Percentiles rank a stretch among this genome's conserved stretches.
Evolutionary conservation across 2,329 filamentous ascomycete species (phyloP).

Genomic region (Microdochium paspali): DNA sequence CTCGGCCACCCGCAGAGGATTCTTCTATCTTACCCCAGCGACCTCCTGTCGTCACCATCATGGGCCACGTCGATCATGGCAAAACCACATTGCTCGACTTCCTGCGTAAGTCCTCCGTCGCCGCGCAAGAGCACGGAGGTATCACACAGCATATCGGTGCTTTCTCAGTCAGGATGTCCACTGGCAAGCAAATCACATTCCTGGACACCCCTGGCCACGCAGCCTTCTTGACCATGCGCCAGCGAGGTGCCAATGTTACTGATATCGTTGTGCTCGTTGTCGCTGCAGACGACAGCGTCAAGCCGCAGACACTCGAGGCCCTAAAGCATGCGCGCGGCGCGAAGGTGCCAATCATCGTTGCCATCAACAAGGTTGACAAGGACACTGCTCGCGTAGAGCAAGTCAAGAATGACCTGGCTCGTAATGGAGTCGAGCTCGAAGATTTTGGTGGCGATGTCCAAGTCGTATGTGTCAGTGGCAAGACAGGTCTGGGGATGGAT

Average conservation of each 20-base stretch:
- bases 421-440: slow-evolving; percentile 82
- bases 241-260: slow-evolving; percentile 89
- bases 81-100: slow-evolving; percentile 96
- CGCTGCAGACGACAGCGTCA: slow-evolving; percentile 93
- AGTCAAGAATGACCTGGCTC: slow-evolving; percentile 80
- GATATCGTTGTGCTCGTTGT: slow-evolving; percentile 96
- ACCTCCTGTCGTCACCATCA: slow-evolving; percentile 94
- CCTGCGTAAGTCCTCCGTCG: slow-evolving; percentile 85
- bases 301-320: slow-evolving; percentile 92
- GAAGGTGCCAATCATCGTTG: slow-evolving; percentile 90
- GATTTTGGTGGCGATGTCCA: slow-evolving; percentile 93
- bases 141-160: slow-evolving; percentile 99
- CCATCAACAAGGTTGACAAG: slow-evolving; percentile 96
- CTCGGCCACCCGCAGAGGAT: slow-evolving; percentile 61
- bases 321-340: slow-evolving; percentile 85
- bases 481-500: slow-evolving; percentile 84
- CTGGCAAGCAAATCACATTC: slow-evolving; percentile 88
- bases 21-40: slow-evolving; percentile 58
- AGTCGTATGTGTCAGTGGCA: slow-evolving; percentile 83
- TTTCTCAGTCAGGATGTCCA: slow-evolving; percentile 81
- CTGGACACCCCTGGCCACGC: slow-evolving; percentile 94
- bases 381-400: slow-evolving; percentile 68
- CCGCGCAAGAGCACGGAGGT: slow-evolving; percentile 83
- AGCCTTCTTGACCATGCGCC: slow-evolving; percentile 91
- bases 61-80: slow-evolving; percentile 98